Evolutionary conservation across 768 basidiomycete genomes (phyloP), one percentile per base, ranked within the genome.

Genomic region (Dendrothele bispora): DNA sequence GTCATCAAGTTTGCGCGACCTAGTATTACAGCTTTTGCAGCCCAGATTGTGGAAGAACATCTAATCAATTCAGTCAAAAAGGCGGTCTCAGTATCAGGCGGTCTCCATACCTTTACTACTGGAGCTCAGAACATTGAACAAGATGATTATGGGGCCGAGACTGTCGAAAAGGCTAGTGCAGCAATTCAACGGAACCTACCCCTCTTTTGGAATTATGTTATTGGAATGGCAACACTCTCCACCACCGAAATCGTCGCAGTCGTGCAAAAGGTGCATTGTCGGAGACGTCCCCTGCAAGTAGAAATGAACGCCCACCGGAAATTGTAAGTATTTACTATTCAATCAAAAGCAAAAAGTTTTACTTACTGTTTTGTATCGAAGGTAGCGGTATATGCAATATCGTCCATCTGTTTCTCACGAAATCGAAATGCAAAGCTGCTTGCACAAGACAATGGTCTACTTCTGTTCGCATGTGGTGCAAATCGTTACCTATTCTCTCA

Each of bases 21-120:
- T 30, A 62, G 59, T 8, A 43, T 68, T 8, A 57, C 62, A n/a
- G 62, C 64, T 8, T 65, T 62, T 50, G 66, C 63, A 3, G 55
- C 51, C 27, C 64, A 67, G 45, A 51, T 61, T 24, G 42, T 56
- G 11, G 46, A 38, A n/a, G 32, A 53, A 35, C 52, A 53, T 38
- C 55, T 65, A 7, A 36, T 56, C 21, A 27, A 40, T 14, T 58
- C 61, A 32, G 61, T 57, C 14, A 46, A 53, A 30, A 17, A 38
- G 7, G 61, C 54, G 5, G 55, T 59, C 14, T 43, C 50, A n/a
- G 43, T 51, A 1, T 25, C 17, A 2, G 58, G 48, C 27, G 59
- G 63, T 8, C 54, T 65, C 2, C 56, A 61, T 39, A 53, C 53
- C 2, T 50, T 54, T 2, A 28, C 44, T 15, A 39, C 49, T 28